Percentiles rank a stretch among this genome's conserved stretches.
Conservation (phyloP, 1,139 yeast species). For the Scheffersomyces lignicola region DNA sequence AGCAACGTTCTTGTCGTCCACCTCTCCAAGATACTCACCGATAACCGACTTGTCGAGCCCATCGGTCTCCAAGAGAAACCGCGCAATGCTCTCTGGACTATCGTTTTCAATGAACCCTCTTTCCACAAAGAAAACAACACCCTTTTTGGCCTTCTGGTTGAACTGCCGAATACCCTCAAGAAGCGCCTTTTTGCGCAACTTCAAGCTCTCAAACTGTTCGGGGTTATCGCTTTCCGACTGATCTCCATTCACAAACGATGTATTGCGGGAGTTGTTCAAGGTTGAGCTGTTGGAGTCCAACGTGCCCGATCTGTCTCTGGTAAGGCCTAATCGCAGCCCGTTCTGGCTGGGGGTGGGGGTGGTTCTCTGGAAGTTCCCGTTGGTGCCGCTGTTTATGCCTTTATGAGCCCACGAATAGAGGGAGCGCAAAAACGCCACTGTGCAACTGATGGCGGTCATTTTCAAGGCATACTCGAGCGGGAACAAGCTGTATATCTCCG, state of each 20-base stretch:
- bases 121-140: conserved; percentile 60
- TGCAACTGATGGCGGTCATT: conserved; percentile 74
- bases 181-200: conserved; percentile 79
- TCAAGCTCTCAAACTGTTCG: conserved; percentile 79
- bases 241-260: conserved; percentile 32
- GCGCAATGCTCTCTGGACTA: conserved; percentile 69
- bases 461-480: conserved; percentile 85
- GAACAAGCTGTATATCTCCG: conserved; percentile 53
- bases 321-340: conserved; percentile 20
- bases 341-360: conserved; percentile 13
- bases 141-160: conserved; percentile 82
- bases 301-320: conserved; percentile 42
- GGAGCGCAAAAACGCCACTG: conserved; percentile 81
- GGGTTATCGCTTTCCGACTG: conserved; percentile 63
- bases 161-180: conserved; percentile 78
- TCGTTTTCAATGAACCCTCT: conserved; percentile 63
- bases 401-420: conserved; percentile 87
- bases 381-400: conserved; percentile 36
- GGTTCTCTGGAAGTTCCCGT: neutral
- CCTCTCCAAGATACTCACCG: conserved; percentile 94
- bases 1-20: conserved; percentile 71
- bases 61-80: conserved; percentile 71
- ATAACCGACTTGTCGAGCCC: conserved; percentile 81
- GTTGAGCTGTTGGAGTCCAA: conserved; percentile 39
- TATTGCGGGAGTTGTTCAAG: conserved; percentile 29